Evolutionary conservation across 2,329 filamentous ascomycete species (phyloP), one percentile per base, ranked within the genome.

Genomic region (Cryphonectria carpinicola): DNA sequence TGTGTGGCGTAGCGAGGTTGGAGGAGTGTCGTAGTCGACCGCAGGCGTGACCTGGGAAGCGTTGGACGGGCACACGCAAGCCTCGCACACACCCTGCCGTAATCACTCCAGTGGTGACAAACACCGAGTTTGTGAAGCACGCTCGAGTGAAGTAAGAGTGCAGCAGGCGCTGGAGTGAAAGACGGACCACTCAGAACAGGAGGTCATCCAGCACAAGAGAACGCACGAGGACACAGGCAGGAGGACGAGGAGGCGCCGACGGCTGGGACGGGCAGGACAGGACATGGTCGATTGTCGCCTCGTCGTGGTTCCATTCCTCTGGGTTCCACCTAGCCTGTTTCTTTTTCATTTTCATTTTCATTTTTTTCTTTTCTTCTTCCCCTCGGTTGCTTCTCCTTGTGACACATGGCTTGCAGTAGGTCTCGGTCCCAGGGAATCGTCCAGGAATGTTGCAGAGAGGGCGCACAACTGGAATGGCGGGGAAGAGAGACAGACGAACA

Each of bases 401-500:
- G 46, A 56, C 66, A 66, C 67, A 61, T 32, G 62, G 63, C 28
- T 69, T 43, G 70, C 56, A 66, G 62, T 49, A 61, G 58, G 39
- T 35, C 35, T 60, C 43, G 66, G 65, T 64, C 43, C 43, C 56
- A 71, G 54, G 37, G 35, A 39, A 35, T 49, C 49, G 46, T 65
- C 25, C 43, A 63, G 70, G 69, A 63, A 62, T 54, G 65, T 66
- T 68, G 56, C 35, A 56, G 67, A 60, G 68, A 60, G 68, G 52
- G 54, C 41, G 67, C 56, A 25, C 58, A 37, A 28, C 54, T 41
- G 49, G n/a, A 67, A 54, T 54, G 58, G 67, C 43, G 69, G 60
- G 65, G 58, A 64, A 61, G 49, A 58, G 70, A 65, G 49, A 71
- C 67, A 68, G 64, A 54, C 70, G 70, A 70, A 64, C 54, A 67